Conservation (phyloP, 2,329 filamentous ascomycete species). For the Ophiosphaerella korrae region DNA sequence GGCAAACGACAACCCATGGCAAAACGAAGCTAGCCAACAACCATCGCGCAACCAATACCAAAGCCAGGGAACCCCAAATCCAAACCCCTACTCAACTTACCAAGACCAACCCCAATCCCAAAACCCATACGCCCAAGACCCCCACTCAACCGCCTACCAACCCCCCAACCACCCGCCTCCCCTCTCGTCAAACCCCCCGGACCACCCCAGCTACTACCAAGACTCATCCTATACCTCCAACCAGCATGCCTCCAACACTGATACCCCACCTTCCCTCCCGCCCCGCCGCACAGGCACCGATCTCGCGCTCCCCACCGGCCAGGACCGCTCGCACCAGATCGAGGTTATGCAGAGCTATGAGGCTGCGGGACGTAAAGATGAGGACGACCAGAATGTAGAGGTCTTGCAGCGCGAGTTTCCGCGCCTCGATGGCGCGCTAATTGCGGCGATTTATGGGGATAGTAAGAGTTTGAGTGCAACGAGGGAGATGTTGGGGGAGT, state of each 20-base stretch:
- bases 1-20: conserved; percentile 28
- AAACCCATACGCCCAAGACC: conserved; percentile 12
- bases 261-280: conserved; percentile 29
- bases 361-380: conserved; percentile 37
- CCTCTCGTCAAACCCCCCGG: background rate
- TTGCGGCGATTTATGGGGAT: conserved; percentile 54
- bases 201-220: background rate
- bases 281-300: conserved; percentile 42
- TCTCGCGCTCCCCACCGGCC: conserved; percentile 47
- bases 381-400: conserved; percentile 50
- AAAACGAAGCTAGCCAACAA: conserved; percentile 24
- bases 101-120: conserved; percentile 20
- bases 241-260: conserved; percentile 5
- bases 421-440: conserved; percentile 50
- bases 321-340: conserved; percentile 51
- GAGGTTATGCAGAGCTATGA: conserved; percentile 51
- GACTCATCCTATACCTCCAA: background rate
- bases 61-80: conserved; percentile 22
- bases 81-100: conserved; percentile 29
- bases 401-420: conserved; percentile 51
- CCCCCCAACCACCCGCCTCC: conserved; percentile 7
- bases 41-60: conserved; percentile 2
- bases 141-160: conserved; percentile 14
- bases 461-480: conserved; percentile 49
- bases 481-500: conserved; percentile 52